These are phyloP conservation scores for Petunia secreta DNA, from an alignment of 257 asterid species.

Conservation along the genomic window DNA sequence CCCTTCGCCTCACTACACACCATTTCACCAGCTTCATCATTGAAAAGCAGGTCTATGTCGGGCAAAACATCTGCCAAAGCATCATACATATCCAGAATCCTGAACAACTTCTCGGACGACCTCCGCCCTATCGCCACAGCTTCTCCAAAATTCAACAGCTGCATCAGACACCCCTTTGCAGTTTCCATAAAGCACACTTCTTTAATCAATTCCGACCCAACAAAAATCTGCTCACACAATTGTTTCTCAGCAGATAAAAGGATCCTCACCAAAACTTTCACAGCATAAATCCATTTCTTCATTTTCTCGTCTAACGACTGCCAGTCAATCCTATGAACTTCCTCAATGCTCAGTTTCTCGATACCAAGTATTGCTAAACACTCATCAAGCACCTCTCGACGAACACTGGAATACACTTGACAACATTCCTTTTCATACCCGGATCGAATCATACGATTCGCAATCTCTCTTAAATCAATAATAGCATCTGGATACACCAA, in stretches of 20 bases:
- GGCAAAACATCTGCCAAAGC: constrained; percentile 66
- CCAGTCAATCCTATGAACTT: constrained; percentile 94
- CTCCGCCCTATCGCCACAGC: constrained; percentile 89
- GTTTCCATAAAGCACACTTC: constrained; percentile 90
- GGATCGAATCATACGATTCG: constrained; percentile 83
- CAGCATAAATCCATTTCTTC: constrained; percentile 91
- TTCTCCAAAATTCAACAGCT: constrained; percentile 92
- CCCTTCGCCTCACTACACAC: constrained; percentile 85
- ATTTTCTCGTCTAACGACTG: constrained; percentile 77
- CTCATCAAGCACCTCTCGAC: constrained; percentile 90
- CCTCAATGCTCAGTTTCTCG: constrained; percentile 93
- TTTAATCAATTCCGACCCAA: constrained; percentile 71
- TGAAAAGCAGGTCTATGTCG: constrained; percentile 62
- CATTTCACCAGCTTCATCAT: constrained; percentile 79
- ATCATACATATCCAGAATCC: constrained; percentile 93
- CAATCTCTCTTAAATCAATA: constrained; percentile 71
- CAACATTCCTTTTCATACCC: constrained; percentile 96
- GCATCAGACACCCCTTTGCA: constrained; percentile 91
- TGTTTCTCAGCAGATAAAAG: constrained; percentile 71
- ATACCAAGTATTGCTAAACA: constrained; percentile 76
- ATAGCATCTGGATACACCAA: constrained; percentile 74
- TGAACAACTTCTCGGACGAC: constrained; percentile 83
- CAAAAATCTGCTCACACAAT: constrained; percentile 75
- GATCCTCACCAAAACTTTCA: constrained; percentile 71
- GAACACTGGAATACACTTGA: constrained; percentile 80